Evolutionary conservation across 495 filamentous ascomycete genomes (phyloP), one percentile per base, ranked within the genome.

Genomic region (Xylaria longipes): DNA sequence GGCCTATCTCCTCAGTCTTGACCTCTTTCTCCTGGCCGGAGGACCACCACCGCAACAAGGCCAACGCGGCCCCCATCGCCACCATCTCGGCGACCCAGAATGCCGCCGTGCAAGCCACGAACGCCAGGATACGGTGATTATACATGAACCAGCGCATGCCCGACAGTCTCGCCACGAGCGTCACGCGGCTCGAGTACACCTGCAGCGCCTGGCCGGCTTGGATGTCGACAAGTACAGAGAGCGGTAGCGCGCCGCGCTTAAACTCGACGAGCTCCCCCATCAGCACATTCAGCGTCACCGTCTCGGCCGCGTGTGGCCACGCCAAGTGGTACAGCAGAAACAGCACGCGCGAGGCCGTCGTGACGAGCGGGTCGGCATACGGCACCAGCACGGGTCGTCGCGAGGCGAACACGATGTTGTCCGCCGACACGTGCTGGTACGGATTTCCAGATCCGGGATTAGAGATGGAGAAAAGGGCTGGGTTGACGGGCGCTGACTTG

Each of bases 81-180:
- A 86, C 56, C 81, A 97, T 85, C 73, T 92, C 92, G 2, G 87
- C 82, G 11, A 77, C 79, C 95, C 94, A 98, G 79, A 98, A 97
- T 33, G 87, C 56, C 4, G 77, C 81, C 5, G 88, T 92, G 66
- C 91, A 91, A 2, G 92, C 72, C 0, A 92, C 48, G 72, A 94
- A 93, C 14, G 89, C 89, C 1, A 89, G 78, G 37, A 95, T 70
- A 45, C 90, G 89, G 81, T 93, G 90, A 29, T 91, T 88, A 72
- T 93, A 95, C 93, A 99, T 97, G 35, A 93, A 75, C 91, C 92
- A 95, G 69, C 91, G 87, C 71, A 98, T 75, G 0, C 95, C 96
- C 27, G 84, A 82, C 70, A 98, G 89, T 54, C 87, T 84, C 1
- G 96, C 94, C 15, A 82, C 85, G 29, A 99, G 88, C 20, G 85